Conservation (phyloP, 371 early-diverging fungal species). For the Mortierella sp. region DNA sequence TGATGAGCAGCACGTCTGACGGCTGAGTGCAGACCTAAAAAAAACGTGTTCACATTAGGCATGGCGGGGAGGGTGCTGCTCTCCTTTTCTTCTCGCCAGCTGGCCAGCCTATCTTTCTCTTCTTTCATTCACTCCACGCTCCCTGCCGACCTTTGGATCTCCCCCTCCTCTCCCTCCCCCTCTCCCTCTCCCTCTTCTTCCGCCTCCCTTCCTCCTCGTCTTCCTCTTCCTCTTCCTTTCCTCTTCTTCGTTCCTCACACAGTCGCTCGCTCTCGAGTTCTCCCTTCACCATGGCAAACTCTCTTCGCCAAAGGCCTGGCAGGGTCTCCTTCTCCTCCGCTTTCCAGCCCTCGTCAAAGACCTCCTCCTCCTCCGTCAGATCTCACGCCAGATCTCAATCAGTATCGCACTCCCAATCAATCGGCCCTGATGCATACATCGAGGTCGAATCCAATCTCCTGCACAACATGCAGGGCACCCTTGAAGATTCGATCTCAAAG, state of each 20-base stretch:
- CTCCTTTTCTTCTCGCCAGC: slow-evolving; percentile 3
- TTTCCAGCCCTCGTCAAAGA: background rate
- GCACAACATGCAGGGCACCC: slow-evolving; percentile 50
- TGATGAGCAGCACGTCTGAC: too few relatives aligned
- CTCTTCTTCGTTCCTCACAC: slow-evolving; percentile 2
- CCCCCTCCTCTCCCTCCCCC: slow-evolving; percentile 8
- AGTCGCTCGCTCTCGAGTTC: background rate
- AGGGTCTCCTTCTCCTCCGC: slow-evolving; percentile 27
- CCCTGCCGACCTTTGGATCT: background rate
- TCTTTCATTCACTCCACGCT: background rate
- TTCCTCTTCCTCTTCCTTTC: background rate
- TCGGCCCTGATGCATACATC: slow-evolving; percentile 34
- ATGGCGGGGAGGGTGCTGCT: background rate
- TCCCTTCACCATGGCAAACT: slow-evolving; percentile 30
- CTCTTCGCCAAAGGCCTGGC: slow-evolving; percentile 39
- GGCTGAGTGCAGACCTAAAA: too few relatives aligned
- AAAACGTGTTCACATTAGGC: too few relatives aligned
- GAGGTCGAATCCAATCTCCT: slow-evolving; percentile 52
- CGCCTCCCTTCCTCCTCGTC: background rate
- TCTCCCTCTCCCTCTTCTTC: slow-evolving; percentile 5
- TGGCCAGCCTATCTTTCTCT: background rate
- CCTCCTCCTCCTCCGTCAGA: slow-evolving; percentile 1
- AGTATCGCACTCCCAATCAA: slow-evolving; percentile 9
- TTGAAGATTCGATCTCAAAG: slow-evolving; percentile 39
- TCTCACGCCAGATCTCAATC: background rate